Evolutionary conservation across 371 early-diverging fungal species (phyloP).

Genomic region (Mucor plumbeus): DNA sequence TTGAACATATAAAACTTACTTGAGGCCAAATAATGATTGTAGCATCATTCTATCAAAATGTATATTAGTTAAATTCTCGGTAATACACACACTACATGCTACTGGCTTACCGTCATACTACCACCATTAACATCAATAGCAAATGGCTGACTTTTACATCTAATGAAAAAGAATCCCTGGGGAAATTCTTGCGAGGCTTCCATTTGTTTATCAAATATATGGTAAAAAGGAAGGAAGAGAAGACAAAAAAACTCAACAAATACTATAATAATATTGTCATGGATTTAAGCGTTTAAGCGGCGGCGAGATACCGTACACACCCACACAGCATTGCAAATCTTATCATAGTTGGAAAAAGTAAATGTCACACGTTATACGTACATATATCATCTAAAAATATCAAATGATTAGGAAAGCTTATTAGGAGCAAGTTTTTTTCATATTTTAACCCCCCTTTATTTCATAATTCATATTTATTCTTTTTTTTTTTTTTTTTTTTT

Average conservation of each 20-base stretch:
- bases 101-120: conserved; percentile 48
- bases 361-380: no score
- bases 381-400: background rate
- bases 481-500: conserved; percentile 1
- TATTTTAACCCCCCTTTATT: background rate
- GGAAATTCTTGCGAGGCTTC: conserved; percentile 37
- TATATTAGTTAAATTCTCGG: background rate
- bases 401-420: background rate
- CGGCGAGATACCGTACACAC: background rate
- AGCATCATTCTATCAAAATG: conserved; percentile 44
- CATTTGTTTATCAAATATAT: conserved; percentile 12
- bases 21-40: conserved; percentile 57
- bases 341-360: background rate
- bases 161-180: conserved; percentile 51
- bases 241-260: conserved; percentile 5
- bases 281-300: conserved; percentile 5
- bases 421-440: conserved; percentile 1
- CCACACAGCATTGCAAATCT: background rate
- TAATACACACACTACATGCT: background rate
- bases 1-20: conserved; percentile 21
- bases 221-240: background rate
- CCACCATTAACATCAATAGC: conserved; percentile 48
- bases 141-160: conserved; percentile 37
- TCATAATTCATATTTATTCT: conserved; percentile 8
- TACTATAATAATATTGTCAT: background rate